Conservation (phyloP, 2,329 filamentous ascomycete species). For the Alternaria sp. region DNA sequence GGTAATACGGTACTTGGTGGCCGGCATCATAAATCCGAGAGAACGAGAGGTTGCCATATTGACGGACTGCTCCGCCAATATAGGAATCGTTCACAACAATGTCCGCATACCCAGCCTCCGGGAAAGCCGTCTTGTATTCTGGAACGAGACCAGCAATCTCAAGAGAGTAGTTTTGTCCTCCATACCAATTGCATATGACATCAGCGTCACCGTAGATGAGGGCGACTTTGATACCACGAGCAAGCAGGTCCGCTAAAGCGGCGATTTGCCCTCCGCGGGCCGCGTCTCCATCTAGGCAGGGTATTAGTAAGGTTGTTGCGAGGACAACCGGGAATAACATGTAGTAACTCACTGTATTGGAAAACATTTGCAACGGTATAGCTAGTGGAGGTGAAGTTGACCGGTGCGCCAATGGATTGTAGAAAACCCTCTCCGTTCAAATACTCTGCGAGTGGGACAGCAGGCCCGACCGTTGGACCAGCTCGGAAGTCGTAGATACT, state of each 20-base stretch:
- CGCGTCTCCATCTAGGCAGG: slow-evolving; percentile 54
- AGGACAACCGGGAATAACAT: no score
- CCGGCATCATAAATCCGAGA: slow-evolving; percentile 62
- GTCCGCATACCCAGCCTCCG: slow-evolving; percentile 73
- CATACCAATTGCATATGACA: slow-evolving; percentile 69
- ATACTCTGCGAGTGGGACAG: slow-evolving; percentile 60
- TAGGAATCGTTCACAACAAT: slow-evolving; percentile 73
- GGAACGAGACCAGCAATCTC: slow-evolving; percentile 57
- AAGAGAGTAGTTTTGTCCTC: slow-evolving; percentile 75
- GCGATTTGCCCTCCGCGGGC: slow-evolving; percentile 53
- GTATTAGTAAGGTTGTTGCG: slow-evolving; percentile 13
- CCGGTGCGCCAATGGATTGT: slow-evolving; percentile 59
- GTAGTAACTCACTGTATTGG: slow-evolving; percentile 25
- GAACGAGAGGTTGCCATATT: slow-evolving; percentile 73
- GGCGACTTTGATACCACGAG: slow-evolving; percentile 63
- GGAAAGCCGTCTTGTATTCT: slow-evolving; percentile 64
- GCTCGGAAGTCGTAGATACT: slow-evolving; percentile 60
- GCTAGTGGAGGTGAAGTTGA: slow-evolving; percentile 60
- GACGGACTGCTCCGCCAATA: slow-evolving; percentile 75
- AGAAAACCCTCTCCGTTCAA: slow-evolving; percentile 59
- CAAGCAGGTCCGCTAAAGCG: slow-evolving; percentile 55
- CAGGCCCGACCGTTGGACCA: slow-evolving; percentile 47
- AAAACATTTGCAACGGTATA: slow-evolving; percentile 55
- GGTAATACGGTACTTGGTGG: slow-evolving; percentile 58
- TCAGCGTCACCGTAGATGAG: slow-evolving; percentile 74